phyloP scores from a whole-genome alignment of 1,139 yeast genomes.

The Taphrina betulina region DNA sequence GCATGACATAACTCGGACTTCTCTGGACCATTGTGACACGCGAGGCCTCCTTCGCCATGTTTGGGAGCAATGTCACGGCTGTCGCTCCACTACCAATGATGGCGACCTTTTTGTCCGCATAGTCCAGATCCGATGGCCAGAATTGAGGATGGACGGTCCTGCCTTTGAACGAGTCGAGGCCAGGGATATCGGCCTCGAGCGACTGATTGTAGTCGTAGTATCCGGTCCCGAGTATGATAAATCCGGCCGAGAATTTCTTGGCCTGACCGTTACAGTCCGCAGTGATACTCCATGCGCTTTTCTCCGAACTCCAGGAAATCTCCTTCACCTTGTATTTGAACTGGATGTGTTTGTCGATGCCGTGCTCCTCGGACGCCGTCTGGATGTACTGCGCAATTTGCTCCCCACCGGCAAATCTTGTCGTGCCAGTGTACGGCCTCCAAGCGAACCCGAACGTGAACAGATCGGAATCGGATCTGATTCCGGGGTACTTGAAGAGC shows the following conservation, averaged over 20 bases:
- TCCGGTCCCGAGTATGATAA: constrained; percentile 50
- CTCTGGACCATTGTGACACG: constrained; percentile 50
- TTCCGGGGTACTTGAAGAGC: constrained; percentile 46
- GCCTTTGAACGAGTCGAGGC: constrained; percentile 48
- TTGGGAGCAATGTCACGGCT: constrained; percentile 52
- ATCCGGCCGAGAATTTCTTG: constrained; percentile 39
- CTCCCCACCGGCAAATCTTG: constrained; percentile 50
- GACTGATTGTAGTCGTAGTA: constrained; percentile 41
- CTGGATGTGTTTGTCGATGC: constrained; percentile 46
- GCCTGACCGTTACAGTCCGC: constrained; percentile 41
- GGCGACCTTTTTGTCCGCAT: constrained; percentile 48
- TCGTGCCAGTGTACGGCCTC: constrained; percentile 48
- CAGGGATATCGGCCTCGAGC: constrained; percentile 47
- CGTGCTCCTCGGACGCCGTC: constrained; percentile 45
- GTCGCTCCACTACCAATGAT: constrained; percentile 52
- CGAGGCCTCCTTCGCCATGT: constrained; percentile 50
- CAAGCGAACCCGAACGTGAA: constrained; percentile 52
- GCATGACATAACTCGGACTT: constrained; percentile 50
- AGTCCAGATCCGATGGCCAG: constrained; percentile 48
- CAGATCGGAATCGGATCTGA: constrained; percentile 38
- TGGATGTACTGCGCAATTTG: constrained; percentile 48
- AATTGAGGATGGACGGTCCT: constrained; percentile 48
- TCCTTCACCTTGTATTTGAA: constrained; percentile 40
- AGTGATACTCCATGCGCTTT: constrained; percentile 45
- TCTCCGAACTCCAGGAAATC: constrained; percentile 44